phyloP scores from a whole-genome alignment of 2,329 filamentous ascomycete genomes.

The Aspergillus awamori region DNA sequence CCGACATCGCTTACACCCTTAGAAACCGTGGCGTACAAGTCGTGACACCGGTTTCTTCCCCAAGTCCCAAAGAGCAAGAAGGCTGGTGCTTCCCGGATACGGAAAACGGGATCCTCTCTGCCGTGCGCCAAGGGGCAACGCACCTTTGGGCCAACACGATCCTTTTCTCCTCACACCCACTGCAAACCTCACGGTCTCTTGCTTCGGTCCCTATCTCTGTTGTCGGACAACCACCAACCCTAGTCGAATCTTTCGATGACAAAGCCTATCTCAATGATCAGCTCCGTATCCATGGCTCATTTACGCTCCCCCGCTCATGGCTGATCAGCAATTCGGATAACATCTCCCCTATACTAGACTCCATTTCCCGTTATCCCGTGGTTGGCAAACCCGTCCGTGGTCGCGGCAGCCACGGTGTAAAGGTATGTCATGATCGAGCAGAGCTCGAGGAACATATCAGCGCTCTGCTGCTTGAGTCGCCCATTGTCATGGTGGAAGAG shows the following conservation, averaged over 20 bases:
- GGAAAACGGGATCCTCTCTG: slow-evolving; percentile 46
- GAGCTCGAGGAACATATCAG: slow-evolving; percentile 41
- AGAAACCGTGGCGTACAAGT: slow-evolving; percentile 34
- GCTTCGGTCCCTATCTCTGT: slow-evolving; percentile 39
- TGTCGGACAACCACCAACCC: slow-evolving; percentile 51
- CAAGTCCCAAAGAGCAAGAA: slow-evolving; percentile 33
- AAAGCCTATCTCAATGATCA: slow-evolving; percentile 54
- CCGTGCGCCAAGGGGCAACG: slow-evolving; percentile 46
- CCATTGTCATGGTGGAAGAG: slow-evolving; percentile 51
- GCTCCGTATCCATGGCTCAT: slow-evolving; percentile 39
- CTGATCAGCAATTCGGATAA: slow-evolving; percentile 26
- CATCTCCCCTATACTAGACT: slow-evolving; percentile 11
- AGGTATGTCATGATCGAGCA: slow-evolving; percentile 42
- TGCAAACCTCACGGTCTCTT: slow-evolving; percentile 47
- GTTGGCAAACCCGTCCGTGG: slow-evolving; percentile 55
- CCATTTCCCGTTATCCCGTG: slow-evolving; percentile 41
- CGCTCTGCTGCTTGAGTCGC: slow-evolving; percentile 40
- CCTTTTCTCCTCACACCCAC: slow-evolving; percentile 52
- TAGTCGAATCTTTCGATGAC: slow-evolving; percentile 56
- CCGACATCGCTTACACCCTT: slow-evolving; percentile 53
- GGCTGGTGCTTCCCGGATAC: slow-evolving; percentile 52
- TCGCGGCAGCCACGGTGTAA: slow-evolving; percentile 55
- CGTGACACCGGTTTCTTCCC: slow-evolving; percentile 33
- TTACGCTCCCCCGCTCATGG: slow-evolving; percentile 48
- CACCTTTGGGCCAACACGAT: slow-evolving; percentile 58